Conservation (phyloP, 192 early-diverging fungal genomes). For the Diversispora eburnea region DNA sequence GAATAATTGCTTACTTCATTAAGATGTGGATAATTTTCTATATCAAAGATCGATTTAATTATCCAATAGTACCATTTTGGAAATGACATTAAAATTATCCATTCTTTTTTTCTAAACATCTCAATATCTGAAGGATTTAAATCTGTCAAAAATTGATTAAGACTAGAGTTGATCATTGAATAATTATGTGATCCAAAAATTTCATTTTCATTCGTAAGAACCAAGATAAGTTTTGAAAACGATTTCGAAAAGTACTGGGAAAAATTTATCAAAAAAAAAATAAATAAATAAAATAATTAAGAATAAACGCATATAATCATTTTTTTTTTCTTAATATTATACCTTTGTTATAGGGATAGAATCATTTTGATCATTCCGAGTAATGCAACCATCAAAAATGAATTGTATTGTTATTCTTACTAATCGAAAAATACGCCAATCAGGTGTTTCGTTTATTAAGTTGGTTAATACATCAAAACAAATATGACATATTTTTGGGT, state of each 20-base stretch:
- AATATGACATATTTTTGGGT: neutral
- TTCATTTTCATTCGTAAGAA: constrained; percentile 2
- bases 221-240: neutral
- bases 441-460: neutral
- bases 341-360: neutral
- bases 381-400: neutral
- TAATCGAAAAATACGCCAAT: constrained; percentile 24
- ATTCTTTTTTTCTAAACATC: constrained; percentile 1
- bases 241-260: constrained; percentile 3
- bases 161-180: constrained; percentile 6
- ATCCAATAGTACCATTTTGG: constrained; percentile 29
- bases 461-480: constrained; percentile 10
- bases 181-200: neutral
- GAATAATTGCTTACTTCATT: neutral
- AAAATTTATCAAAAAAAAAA: neutral
- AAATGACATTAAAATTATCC: constrained; percentile 23
- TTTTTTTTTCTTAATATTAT: neutral
- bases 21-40: constrained; percentile 1
- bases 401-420: neutral
- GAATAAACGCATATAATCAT: neutral
- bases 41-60: constrained; percentile 18
- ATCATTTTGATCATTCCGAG: neutral
- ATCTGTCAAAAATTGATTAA: constrained; percentile 4
- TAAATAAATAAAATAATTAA: neutral
- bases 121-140: neutral